A percentile compares a stretch with the other conserved stretches of the same genome.
Evolutionary conservation across 108 stramenopile species (phyloP).

Genomic region (Conticribra guillardii): DNA sequence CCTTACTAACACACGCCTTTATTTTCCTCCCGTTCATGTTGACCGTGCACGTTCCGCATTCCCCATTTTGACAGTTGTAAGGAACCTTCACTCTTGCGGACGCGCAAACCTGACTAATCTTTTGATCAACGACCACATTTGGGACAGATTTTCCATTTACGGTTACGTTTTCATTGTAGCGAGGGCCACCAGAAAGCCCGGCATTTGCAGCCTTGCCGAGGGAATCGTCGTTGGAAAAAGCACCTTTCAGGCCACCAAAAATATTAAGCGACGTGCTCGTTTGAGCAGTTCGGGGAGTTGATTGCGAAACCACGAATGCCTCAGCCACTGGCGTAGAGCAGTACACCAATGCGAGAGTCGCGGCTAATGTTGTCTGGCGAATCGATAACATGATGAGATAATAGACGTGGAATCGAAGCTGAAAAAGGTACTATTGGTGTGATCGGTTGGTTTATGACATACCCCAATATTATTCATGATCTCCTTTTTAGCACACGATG

Average conservation of each 20-base stretch:
- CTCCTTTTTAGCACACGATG: too few relatives aligned
- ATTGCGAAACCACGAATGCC: too few relatives aligned
- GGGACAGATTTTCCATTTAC: constrained; percentile 81
- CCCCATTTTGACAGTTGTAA: constrained; percentile 88
- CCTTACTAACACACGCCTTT: constrained; percentile 74
- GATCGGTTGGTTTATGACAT: too few relatives aligned
- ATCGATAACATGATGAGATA: too few relatives aligned
- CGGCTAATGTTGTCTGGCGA: too few relatives aligned
- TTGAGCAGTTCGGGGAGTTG: too few relatives aligned
- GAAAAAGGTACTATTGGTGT: too few relatives aligned
- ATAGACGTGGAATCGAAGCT: too few relatives aligned
- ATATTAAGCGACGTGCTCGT: too few relatives aligned
- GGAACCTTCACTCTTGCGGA: constrained; percentile 81
- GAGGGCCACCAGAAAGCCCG: constrained; percentile 72
- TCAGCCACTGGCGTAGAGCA: too few relatives aligned
- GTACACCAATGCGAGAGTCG: too few relatives aligned
- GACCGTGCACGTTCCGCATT: constrained; percentile 81
- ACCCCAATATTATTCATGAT: too few relatives aligned
- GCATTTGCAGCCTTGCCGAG: constrained; percentile 72
- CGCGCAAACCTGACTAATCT: constrained; percentile 72
- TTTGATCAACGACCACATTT: constrained; percentile 83
- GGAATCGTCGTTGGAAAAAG: constrained; percentile 82
- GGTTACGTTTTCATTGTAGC: constrained; percentile 76
- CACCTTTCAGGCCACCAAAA: constrained; percentile 74
- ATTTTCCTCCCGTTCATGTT: constrained; percentile 83